phyloP scores from a whole-genome alignment of 1,284 basidiomycete genomes.

The Sporisorium scitamineum region DNA sequence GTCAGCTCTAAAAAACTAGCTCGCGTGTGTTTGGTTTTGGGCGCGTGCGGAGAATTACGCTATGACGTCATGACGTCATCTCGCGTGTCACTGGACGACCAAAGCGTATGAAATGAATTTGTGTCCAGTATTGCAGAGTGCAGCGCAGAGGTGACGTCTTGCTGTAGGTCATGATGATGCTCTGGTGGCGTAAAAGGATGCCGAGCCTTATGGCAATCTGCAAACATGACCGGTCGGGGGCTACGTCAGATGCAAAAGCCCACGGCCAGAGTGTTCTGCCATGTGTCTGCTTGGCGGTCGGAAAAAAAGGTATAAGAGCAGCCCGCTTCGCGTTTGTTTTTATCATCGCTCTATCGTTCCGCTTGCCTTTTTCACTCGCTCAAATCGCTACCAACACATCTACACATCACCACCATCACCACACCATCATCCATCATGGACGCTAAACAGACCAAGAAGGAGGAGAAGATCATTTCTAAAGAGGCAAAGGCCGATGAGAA shows the following conservation, averaged over 20 bases:
- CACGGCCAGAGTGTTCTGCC: not conserved
- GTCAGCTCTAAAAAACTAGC: constrained; percentile 30
- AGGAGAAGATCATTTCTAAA: constrained; percentile 42
- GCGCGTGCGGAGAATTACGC: not conserved
- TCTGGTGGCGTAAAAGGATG: no score
- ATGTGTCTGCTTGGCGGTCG: not conserved
- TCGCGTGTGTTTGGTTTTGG: no score
- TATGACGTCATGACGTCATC: constrained; percentile 42
- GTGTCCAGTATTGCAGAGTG: no score
- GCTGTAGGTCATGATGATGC: not conserved
- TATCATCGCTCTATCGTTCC: no score
- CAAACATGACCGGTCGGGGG: no score
- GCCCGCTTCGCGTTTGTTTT: not conserved
- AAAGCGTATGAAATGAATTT: no score
- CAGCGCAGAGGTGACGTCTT: not conserved
- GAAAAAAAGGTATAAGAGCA: not conserved
- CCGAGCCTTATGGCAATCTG: no score
- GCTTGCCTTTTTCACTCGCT: not conserved
- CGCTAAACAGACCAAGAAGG: constrained; percentile 32
- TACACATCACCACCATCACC: not conserved
- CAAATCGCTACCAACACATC: not conserved
- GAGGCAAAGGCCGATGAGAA: constrained; percentile 41
- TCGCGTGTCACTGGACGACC: constrained; percentile 5
- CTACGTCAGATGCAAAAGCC: not conserved
- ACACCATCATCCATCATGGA: constrained; percentile 29